Evolutionary conservation across 352 stramenopile species (phyloP).

Genomic region (Pelagophyceae sp.): DNA sequence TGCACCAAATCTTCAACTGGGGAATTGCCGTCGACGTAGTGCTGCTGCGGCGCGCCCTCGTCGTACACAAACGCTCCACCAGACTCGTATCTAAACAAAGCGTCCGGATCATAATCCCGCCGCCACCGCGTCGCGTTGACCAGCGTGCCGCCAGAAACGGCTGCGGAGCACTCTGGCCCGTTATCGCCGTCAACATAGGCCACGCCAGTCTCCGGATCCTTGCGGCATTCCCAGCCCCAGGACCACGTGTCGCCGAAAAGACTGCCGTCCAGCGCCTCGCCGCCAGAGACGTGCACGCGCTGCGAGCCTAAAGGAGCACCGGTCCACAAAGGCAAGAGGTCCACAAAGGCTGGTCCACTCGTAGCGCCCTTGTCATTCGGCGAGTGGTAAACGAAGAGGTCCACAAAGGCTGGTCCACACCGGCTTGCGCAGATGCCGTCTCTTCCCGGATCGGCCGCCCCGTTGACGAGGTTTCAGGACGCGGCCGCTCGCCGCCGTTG

Average conservation of each 20-base stretch:
- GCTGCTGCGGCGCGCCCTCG: slow-evolving; percentile 24
- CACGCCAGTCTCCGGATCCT: neutral
- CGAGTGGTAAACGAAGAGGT: too few species aligned
- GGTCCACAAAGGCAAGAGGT: too few species aligned
- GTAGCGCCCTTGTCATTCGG: too few species aligned
- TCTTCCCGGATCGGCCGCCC: too few species aligned
- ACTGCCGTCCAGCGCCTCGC: slow-evolving; percentile 33
- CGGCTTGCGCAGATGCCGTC: too few species aligned
- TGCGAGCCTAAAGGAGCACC: too few species aligned
- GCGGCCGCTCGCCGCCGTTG: too few species aligned
- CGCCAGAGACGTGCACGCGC: slow-evolving; percentile 47
- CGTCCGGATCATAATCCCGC: slow-evolving; percentile 27
- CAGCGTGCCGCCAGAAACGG: neutral
- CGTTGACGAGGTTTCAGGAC: too few species aligned
- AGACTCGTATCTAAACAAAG: slow-evolving; percentile 29
- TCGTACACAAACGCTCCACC: slow-evolving; percentile 32
- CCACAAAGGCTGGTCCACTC: too few species aligned
- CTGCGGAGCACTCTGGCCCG: neutral
- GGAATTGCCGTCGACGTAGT: slow-evolving; percentile 38
- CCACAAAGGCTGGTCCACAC: too few species aligned
- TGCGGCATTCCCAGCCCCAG: slow-evolving; percentile 28
- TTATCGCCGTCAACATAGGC: neutral
- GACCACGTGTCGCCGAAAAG: slow-evolving; percentile 50
- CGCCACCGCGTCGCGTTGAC: slow-evolving; percentile 23
- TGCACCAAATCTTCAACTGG: slow-evolving; percentile 34